These are phyloP conservation scores for Trichomonascaceae sp. DNA, from an alignment of 1,139 yeast species.

Conservation along the genomic window DNA sequence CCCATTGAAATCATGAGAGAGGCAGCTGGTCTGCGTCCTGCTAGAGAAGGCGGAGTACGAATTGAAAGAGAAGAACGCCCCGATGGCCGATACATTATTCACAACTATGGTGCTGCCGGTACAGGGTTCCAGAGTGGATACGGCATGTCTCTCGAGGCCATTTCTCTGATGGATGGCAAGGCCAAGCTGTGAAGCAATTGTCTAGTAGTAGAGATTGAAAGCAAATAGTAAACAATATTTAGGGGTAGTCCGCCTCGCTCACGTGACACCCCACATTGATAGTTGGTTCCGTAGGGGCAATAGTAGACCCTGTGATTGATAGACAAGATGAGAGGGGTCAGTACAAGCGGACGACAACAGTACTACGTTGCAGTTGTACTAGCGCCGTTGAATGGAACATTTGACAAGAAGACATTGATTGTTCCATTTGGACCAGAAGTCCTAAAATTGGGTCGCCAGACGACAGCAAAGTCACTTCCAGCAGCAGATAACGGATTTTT, in stretches of 20 bases:
- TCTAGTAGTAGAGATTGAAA: too few species aligned
- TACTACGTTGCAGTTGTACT: slow-evolving; percentile 45
- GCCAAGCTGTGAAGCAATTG: too few species aligned
- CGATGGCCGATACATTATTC: slow-evolving; percentile 33
- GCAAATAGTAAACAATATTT: too few species aligned
- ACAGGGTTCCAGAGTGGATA: slow-evolving; percentile 65
- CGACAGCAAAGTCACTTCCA: slow-evolving; percentile 60
- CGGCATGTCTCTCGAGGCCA: slow-evolving; percentile 46
- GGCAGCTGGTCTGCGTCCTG: slow-evolving; percentile 58
- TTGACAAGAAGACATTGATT: slow-evolving; percentile 62
- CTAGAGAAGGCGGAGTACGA: slow-evolving; percentile 55
- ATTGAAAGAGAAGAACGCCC: slow-evolving; percentile 36
- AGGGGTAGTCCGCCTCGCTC: too few species aligned
- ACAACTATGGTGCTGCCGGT: slow-evolving; percentile 68
- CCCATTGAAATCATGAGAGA: slow-evolving; percentile 34
- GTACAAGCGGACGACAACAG: too few species aligned
- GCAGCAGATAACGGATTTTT: slow-evolving; percentile 80
- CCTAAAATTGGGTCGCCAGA: slow-evolving; percentile 76
- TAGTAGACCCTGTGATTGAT: too few species aligned
- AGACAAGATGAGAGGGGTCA: too few species aligned
- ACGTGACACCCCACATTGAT: too few species aligned
- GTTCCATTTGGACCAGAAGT: slow-evolving; percentile 79
- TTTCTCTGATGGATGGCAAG: slow-evolving; percentile 18
- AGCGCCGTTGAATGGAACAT: slow-evolving; percentile 67
- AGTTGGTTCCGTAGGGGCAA: too few species aligned